These are phyloP conservation scores for Serendipita sp. DNA, from an alignment of 768 basidiomycete species.

Conservation along the genomic window DNA sequence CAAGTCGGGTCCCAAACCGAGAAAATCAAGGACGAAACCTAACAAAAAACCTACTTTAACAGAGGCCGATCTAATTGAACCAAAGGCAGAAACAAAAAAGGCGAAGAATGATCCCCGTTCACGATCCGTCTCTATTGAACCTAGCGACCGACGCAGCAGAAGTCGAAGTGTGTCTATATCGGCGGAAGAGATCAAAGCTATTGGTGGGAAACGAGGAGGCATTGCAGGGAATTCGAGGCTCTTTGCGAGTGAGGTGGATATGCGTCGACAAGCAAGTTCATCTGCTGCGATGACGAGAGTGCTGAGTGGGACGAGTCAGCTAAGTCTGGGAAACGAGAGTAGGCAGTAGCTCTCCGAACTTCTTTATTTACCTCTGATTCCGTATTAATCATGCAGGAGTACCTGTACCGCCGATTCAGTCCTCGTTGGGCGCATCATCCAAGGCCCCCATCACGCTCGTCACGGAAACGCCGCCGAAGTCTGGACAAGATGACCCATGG, in stretches of 20 bases:
- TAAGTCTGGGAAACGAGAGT: neutral
- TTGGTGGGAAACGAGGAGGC: neutral
- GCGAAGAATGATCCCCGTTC: neutral
- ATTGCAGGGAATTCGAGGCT: conserved; percentile 1
- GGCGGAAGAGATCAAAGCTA: neutral
- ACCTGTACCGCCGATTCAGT: too few relatives aligned
- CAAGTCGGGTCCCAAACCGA: neutral
- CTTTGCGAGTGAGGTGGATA: neutral
- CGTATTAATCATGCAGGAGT: too few relatives aligned
- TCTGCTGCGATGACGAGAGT: neutral
- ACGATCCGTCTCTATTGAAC: neutral
- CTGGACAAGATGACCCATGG: neutral
- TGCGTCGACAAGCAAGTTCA: neutral
- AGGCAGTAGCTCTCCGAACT: neutral
- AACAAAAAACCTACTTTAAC: neutral
- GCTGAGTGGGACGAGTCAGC: neutral
- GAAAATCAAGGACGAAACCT: neutral
- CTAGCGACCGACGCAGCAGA: neutral
- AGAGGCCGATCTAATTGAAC: neutral
- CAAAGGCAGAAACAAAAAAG: neutral
- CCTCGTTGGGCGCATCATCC: too few relatives aligned
- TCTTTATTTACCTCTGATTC: neutral
- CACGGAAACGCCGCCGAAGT: neutral
- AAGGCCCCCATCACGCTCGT: neutral
- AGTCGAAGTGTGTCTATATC: neutral